phyloP scores from a whole-genome alignment of 352 stramenopile species.

The Pythium biforme region DNA sequence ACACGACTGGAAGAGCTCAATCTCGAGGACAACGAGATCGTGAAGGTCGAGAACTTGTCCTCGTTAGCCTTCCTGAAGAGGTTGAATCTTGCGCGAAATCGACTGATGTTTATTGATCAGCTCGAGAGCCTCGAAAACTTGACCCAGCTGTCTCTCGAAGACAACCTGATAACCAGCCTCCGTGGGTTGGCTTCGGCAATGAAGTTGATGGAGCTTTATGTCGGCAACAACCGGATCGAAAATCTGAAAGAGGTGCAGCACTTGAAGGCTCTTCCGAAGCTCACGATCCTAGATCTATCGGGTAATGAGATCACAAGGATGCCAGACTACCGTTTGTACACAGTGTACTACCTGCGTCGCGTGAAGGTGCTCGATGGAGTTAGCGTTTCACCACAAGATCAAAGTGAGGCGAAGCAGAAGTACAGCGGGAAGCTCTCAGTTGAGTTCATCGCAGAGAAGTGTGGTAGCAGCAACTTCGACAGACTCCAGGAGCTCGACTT shows the following conservation, averaged over 20 bases:
- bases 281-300: slow-evolving; percentile 84
- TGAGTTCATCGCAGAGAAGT: slow-evolving; percentile 85
- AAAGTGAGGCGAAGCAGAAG: slow-evolving; percentile 83
- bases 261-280: slow-evolving; percentile 73
- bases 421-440: slow-evolving; percentile 86
- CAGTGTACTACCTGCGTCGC: slow-evolving; percentile 72
- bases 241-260: slow-evolving; percentile 78
- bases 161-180: slow-evolving; percentile 80
- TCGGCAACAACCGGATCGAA: slow-evolving; percentile 85
- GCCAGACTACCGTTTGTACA: slow-evolving; percentile 76
- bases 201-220: slow-evolving; percentile 87
- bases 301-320: slow-evolving; percentile 74
- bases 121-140: slow-evolving; percentile 64
- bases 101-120: slow-evolving; percentile 57
- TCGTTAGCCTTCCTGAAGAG: slow-evolving; percentile 61
- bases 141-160: slow-evolving; percentile 78
- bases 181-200: slow-evolving; percentile 50
- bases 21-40: slow-evolving; percentile 80
- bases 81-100: slow-evolving; percentile 79
- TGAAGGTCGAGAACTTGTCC: slow-evolving; percentile 61
- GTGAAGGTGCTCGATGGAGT: slow-evolving; percentile 84
- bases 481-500: slow-evolving; percentile 72
- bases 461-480: slow-evolving; percentile 45
- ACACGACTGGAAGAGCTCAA: slow-evolving; percentile 69
- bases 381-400: slow-evolving; percentile 69